These are phyloP conservation scores for Rachicladosporium sp. DNA, from an alignment of 2,329 filamentous ascomycete genomes.

Conservation along the genomic window DNA sequence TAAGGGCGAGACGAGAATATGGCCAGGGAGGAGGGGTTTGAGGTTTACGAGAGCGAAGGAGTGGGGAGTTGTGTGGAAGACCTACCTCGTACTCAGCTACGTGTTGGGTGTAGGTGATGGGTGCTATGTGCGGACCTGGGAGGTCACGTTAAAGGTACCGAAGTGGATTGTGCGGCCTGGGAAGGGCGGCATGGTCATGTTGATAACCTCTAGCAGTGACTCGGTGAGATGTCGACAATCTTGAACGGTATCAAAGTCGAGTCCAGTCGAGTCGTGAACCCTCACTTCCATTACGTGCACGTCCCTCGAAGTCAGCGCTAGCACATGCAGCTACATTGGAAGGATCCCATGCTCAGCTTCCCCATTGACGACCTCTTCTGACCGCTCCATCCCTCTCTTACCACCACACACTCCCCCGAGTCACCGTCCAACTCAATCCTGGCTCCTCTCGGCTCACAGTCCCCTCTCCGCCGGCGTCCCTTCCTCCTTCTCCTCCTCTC, in stretches of 20 bases:
- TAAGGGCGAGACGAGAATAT: conserved; percentile 78
- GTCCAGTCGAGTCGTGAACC: no score
- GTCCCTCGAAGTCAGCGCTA: no score
- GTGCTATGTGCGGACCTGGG: conserved; percentile 23
- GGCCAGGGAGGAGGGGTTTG: conserved; percentile 84
- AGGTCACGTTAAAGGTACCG: conserved; percentile 32
- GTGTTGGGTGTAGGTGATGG: conserved; percentile 1
- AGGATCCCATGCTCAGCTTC: no score
- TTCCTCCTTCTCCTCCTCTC: conserved; percentile 21
- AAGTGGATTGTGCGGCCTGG: conserved; percentile 30
- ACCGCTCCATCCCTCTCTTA: no score
- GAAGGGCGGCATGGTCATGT: conserved; percentile 17
- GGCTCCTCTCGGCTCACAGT: conserved; percentile 5
- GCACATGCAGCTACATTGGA: no score
- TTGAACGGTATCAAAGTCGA: no score
- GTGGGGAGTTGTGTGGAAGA: conserved; percentile 70
- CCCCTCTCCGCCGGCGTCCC: conserved; percentile 10
- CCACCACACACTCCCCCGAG: no score
- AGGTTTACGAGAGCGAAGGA: conserved; percentile 89
- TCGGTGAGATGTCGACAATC: no score
- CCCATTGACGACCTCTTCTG: no score
- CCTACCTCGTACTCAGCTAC: conserved; percentile 38
- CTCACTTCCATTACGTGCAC: no score
- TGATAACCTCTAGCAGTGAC: no score
- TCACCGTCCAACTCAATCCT: conserved; percentile 1